A percentile compares a stretch with the other conserved stretches of the same genome.
These are phyloP conservation scores for Gentiana straminea DNA, from an alignment of 257 asterid genomes.

Conservation along the genomic window DNA sequence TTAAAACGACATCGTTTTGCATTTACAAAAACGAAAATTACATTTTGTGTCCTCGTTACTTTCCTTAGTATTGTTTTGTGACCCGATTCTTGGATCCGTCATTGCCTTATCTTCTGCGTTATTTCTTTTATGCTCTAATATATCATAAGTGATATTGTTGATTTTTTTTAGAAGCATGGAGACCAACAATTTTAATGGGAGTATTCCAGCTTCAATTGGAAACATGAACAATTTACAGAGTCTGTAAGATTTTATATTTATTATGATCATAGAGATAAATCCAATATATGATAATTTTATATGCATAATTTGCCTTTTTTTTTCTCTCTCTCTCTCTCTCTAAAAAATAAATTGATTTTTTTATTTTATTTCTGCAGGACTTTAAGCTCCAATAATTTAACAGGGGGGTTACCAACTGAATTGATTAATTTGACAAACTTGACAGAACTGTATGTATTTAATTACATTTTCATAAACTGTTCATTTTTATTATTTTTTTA, in stretches of 20 bases:
- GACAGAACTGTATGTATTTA: conserved; percentile 33
- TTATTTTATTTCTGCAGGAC: conserved; percentile 20
- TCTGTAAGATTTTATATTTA: conserved; percentile 23
- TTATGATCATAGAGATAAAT: background rate
- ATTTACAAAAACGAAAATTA: no score
- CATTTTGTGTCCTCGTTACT: no score
- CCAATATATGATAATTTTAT: background rate
- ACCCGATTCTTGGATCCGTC: background rate
- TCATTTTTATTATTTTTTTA: background rate
- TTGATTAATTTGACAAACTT: conserved; percentile 24
- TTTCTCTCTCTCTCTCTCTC: no score
- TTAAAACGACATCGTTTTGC: no score
- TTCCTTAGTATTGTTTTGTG: background rate
- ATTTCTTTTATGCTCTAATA: no score
- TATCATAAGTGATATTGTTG: conserved; percentile 2
- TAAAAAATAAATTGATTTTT: no score
- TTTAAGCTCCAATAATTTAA: conserved; percentile 36
- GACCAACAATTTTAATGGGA: conserved; percentile 42
- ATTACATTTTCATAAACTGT: background rate
- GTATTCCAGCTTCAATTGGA: conserved; percentile 49
- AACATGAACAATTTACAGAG: conserved; percentile 36
- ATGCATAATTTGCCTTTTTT: background rate
- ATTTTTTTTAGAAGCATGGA: conserved; percentile 46
- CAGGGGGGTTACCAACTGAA: conserved; percentile 36
- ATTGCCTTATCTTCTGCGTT: no score